phyloP scores from a whole-genome alignment of 306 rosid species.

The Ormosia semicastrata region DNA sequence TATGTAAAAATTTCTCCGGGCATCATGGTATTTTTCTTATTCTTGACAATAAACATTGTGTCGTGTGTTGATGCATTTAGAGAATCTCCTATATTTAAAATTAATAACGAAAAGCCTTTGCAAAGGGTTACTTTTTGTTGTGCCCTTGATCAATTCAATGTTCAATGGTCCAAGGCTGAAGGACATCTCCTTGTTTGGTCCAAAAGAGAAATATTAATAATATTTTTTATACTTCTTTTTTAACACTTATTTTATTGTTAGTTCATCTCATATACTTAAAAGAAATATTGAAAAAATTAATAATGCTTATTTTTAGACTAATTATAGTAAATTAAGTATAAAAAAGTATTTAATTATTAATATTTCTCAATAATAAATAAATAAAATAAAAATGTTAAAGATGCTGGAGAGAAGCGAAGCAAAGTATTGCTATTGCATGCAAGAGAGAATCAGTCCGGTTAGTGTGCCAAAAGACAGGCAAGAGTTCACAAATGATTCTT shows the following conservation, averaged over 20 bases:
- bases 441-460: not conserved
- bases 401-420: not conserved
- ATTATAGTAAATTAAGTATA: no score
- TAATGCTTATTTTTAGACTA: no score
- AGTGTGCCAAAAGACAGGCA: not conserved
- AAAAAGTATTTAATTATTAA: no score
- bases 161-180: not conserved
- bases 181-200: not conserved
- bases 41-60: no score
- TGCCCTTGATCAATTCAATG: not conserved
- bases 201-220: no score
- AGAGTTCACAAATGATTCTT: not conserved
- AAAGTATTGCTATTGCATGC: not conserved
- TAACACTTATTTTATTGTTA: no score
- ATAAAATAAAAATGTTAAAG: not conserved
- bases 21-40: no score
- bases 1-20: no score
- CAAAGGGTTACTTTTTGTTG: not conserved
- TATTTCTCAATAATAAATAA: no score
- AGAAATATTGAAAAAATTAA: no score
- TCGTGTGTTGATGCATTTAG: not conserved
- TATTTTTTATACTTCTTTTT: no score
- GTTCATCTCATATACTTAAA: no score
- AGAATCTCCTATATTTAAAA: not conserved
- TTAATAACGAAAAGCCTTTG: not conserved